Evolutionary conservation across 352 stramenopile species (phyloP), one percentile per base, ranked within the genome.

Genomic region (Phytophthora europaea): DNA sequence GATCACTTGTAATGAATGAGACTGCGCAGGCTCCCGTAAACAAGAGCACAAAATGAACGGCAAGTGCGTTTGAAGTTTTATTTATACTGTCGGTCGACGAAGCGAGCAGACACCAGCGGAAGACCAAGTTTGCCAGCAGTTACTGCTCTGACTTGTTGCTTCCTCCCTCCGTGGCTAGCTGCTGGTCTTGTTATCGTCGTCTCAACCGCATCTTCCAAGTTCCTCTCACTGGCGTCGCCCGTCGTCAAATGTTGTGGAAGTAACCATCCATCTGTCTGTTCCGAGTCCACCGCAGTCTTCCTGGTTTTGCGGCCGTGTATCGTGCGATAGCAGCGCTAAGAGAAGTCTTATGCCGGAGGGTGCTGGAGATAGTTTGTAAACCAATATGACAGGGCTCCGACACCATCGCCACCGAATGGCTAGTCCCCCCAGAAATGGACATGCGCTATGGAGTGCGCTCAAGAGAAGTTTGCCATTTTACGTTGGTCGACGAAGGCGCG

Each of bases 401-500:
- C 47, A 69, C 31, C 31, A 56, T 56, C 62, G 47, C 33, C 58
- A 71, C 36, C 67, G 73, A 26, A 65, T 70, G 61, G 16, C 50
- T 15, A 80, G 70, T 10, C 76, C 70, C 36, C 61, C 74, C 2
- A 85, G 88, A 75, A 80, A 65, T 47, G 80, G 74, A 12, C 82
- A 75, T 38, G 59, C 77, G 34, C 75, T 94, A 3, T 94, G 86
- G 86, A 34, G 62, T 6, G 61, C 83, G 0, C 70, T 94, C 10
- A 83, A 79, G 36, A 89, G 87, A 60, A 86, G 84, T 34, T 70
- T 94, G 51, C 83, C 86, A 1, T 40, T 76, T 45, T 89, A 88
- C 50, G 63, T 91, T 4, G 75, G 78, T 1, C 72, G 67, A 12
- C 73, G 82, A 43, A 78, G 77, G n/a, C 83, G 76, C 4, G 40